These are phyloP conservation scores for Tausonia pullulans DNA, from an alignment of 1,284 basidiomycete species.

Conservation along the genomic window DNA sequence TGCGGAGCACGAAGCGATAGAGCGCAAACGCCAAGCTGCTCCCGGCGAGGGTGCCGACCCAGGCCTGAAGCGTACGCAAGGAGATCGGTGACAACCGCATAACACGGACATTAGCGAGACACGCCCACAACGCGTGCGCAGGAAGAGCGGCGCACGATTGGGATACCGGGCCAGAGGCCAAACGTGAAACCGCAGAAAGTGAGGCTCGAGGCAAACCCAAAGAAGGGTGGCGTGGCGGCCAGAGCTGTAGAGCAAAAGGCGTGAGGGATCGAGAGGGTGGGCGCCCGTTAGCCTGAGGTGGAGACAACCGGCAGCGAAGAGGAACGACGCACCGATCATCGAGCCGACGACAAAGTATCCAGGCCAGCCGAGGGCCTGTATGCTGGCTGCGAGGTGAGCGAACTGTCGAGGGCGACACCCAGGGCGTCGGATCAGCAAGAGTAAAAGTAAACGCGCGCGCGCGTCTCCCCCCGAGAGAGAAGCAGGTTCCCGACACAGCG, in stretches of 20 bases:
- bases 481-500: neutral
- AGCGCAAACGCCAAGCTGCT: constrained; percentile 2
- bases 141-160: neutral
- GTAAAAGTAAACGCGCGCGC: neutral
- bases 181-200: constrained; percentile 12
- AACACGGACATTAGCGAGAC: too few relatives aligned
- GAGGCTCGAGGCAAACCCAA: constrained; percentile 10
- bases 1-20: constrained; percentile 5
- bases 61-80: neutral
- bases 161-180: constrained; percentile 7
- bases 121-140: too few relatives aligned
- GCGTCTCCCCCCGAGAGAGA: neutral
- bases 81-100: too few relatives aligned
- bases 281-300: neutral
- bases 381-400: constrained; percentile 6
- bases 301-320: too few relatives aligned
- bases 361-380: neutral
- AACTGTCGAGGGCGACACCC: neutral
- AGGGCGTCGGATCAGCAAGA: neutral
- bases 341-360: constrained; percentile 8
- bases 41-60: constrained; percentile 1
- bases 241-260: constrained; percentile 1
- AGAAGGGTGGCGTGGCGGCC: constrained; percentile 9
- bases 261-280: neutral
- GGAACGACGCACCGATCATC: constrained; percentile 4